Conservation (phyloP, 2,329 filamentous ascomycete species). For the Xylaria digitata region DNA sequence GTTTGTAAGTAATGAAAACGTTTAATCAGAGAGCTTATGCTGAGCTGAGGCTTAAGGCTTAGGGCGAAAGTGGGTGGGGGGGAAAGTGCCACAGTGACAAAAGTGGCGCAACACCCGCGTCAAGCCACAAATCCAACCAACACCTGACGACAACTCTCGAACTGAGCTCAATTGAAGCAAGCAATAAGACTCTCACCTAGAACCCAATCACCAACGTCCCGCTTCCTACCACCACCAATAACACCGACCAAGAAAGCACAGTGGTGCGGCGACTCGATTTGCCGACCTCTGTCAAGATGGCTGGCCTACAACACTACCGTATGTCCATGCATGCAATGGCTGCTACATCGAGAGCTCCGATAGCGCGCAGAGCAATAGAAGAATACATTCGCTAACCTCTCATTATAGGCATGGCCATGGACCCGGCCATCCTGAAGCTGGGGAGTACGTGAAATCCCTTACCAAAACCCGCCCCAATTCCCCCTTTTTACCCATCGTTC, state of each 20-base stretch:
- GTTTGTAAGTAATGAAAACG: no score
- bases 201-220: constrained; percentile 33
- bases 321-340: constrained; percentile 35
- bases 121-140: constrained; percentile 25
- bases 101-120: constrained; percentile 22
- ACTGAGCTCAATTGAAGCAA: constrained; percentile 27
- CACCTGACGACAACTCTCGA: constrained; percentile 6
- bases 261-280: constrained; percentile 38
- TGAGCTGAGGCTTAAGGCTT: no score
- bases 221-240: constrained; percentile 21
- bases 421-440: constrained; percentile 61
- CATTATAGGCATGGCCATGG: constrained; percentile 57
- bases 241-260: constrained; percentile 34
- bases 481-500: no score
- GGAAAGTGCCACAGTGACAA: background rate
- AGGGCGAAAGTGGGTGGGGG: no score
- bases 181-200: background rate
- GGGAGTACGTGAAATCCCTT: constrained; percentile 53
- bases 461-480: background rate
- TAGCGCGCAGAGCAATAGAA: constrained; percentile 7
- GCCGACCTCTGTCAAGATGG: constrained; percentile 54
- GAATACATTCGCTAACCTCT: constrained; percentile 45
- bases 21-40: no score
- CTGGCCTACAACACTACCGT: constrained; percentile 58
- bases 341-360: background rate